Base-by-base conservation (phyloP, 345 rosid genomes). In the Combretum micranthum region DNA sequence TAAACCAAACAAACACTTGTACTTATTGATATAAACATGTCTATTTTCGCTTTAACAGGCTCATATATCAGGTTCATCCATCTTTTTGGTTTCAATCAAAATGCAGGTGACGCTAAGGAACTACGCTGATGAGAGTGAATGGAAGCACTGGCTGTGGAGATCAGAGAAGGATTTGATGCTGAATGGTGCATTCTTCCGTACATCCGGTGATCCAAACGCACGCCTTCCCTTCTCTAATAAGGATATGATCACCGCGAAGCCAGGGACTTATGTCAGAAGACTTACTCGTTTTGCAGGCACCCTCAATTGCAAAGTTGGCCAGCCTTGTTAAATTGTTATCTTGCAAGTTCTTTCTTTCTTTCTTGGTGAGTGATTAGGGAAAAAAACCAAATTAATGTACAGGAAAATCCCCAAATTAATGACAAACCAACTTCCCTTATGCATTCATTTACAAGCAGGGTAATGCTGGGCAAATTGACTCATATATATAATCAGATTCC, bases 91-190 rank as follows among this genome's bases (percentile, higher is more conserved):
- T n/a, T n/a, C n/a, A n/a, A n/a, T n/a, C n/a, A n/a, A n/a, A n/a
- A n/a, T n/a, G 58, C 49, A 75, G 80, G 71, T 77, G 51, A 77
- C 81, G 18, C 73, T 73, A 73, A 73, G 81, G 61, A 75, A 74
- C 5, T 70, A 68, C 15, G 63, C 79, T 13, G 17, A 44, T 6
- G 63, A 65, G 60, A 22, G 17, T 2, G 65, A 70, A 21, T 77
- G 82, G 82, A 71, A 62, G 79, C 47, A 55, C 2, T 77, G 82
- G 82, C 54, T 46, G 12, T 77, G 82, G 79, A 56, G 50, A 25
- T 74, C 79, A 13, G 65, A 74, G 23, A 61, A 67, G 11, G 82
- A 77, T 54, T 37, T 74, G 32, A 19, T 77, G 76, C 57, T 77
- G 76, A 74, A 74, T 26, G 79, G 82, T 11, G 82, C 82, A 14